Conservation (phyloP, 2,329 filamentous ascomycete genomes). For the Thielaviopsis cerberus region DNA sequence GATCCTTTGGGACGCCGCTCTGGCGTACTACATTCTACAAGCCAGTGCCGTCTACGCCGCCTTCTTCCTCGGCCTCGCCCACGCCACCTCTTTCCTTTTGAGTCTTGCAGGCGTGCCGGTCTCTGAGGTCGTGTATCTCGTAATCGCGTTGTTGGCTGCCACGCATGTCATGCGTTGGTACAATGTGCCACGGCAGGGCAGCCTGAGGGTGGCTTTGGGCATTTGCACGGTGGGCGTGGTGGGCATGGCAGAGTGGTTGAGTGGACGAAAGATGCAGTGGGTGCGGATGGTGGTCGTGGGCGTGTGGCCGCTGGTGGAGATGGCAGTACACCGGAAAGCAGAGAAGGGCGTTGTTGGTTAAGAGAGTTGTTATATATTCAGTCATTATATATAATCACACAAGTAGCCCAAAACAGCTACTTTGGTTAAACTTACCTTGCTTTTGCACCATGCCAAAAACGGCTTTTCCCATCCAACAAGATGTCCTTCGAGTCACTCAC, state of each 20-base stretch:
- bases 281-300: background rate
- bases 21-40: slow-evolving; percentile 20
- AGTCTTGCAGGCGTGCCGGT: too few species aligned
- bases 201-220: background rate
- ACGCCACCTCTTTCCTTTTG: background rate
- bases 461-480: background rate
- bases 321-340: background rate
- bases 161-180: background rate
- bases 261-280: background rate
- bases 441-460: background rate
- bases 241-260: background rate
- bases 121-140: background rate
- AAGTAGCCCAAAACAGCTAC: background rate
- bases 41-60: slow-evolving; percentile 18
- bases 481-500: slow-evolving; percentile 13
- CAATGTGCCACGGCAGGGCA: background rate
- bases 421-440: background rate
- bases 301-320: background rate
- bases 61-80: slow-evolving; percentile 12
- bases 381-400: background rate
- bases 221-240: background rate
- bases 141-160: background rate
- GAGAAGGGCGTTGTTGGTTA: background rate
- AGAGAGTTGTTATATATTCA: background rate
- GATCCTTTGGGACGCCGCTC: slow-evolving; percentile 21